Percentiles rank a stretch among this genome's conserved stretches.
Conservation (phyloP, 352 stramenopile genomes). For the Pythium biforme region DNA sequence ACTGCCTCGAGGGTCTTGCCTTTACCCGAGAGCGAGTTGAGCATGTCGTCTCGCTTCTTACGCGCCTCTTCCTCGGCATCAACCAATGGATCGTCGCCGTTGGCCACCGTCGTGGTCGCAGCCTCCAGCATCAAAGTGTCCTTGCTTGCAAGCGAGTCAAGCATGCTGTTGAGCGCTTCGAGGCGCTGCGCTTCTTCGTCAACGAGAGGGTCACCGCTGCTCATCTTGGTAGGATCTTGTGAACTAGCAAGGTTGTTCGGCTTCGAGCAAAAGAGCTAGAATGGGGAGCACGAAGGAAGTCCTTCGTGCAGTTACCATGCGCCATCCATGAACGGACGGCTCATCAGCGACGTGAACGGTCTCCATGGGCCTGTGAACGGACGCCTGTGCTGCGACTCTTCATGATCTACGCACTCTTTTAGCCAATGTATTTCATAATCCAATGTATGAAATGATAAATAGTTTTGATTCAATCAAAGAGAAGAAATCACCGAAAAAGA, state of each 20-base stretch:
- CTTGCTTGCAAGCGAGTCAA: conserved; percentile 9
- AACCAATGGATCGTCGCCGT: conserved; percentile 5
- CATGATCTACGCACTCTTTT: neutral
- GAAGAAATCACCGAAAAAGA: neutral
- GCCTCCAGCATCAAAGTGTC: neutral
- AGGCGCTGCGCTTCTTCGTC: conserved; percentile 12
- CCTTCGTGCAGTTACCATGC: neutral
- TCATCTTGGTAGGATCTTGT: neutral
- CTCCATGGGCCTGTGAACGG: neutral
- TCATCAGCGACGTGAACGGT: neutral
- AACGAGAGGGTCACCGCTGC: conserved; percentile 10
- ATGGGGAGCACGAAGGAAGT: neutral
- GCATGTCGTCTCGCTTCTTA: conserved; percentile 1
- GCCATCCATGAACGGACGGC: neutral
- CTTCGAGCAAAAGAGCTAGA: neutral
- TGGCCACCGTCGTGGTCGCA: neutral
- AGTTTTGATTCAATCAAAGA: no score
- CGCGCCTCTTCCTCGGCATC: neutral
- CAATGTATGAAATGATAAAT: neutral
- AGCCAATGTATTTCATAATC: neutral
- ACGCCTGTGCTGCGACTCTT: neutral
- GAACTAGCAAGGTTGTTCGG: no score
- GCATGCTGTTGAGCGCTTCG: conserved; percentile 15
- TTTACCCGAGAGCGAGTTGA: conserved; percentile 15
- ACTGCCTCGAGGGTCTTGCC: neutral